Base-by-base conservation (phyloP, 495 filamentous ascomycete genomes). In the Annulohypoxylon moriforme region DNA sequence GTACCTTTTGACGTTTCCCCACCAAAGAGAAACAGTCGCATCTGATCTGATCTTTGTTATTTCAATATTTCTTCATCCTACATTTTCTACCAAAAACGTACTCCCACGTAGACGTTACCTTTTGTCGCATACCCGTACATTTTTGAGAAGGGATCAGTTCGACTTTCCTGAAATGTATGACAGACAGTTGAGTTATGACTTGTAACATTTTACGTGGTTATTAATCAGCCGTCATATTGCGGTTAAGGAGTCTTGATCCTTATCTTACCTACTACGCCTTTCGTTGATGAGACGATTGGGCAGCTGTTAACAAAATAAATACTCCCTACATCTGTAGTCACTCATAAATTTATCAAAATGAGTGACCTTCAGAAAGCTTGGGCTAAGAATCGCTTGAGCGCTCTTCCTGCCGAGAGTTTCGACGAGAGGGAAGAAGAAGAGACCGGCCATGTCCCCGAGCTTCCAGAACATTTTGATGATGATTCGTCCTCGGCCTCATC, bases 291-390 rank as follows among this genome's bases (percentile, higher is more conserved):
- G 52, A 25, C 56, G 36, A 60, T 65, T 50, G 62, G 62, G 49
- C 34, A 46, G 46, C 61, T 50, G 55, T 44, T 9, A 1, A 44
- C n/a, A 44, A 44, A 44, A 44, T 20, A 20, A 20, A 18, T 18
- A 18, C 10, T 57, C 18, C 27, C 5, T 38, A 13, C 16, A 50
- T 11, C 38, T 69, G 14, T 29, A 61, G 24, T 16, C 14, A 57
- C 40, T 36, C 2, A 47, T 31, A 33, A 24, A 14, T 53, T 11
- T 44, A 20, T 64, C 67, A 77, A 69, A 74, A 97, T 98, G 94
- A 96, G 93, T 77, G 89, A 94, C 64, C 88, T 98, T 36, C 93
- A 95, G 81, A 91, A 89, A 77, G 88, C 89, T 59, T 96, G 94
- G 80, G 90, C 90, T 76, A 94, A 93, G 80, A 85, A 93, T 40